Base-by-base conservation (phyloP, 2,329 filamentous ascomycete species). In the Verticillium zaregamsianum region DNA sequence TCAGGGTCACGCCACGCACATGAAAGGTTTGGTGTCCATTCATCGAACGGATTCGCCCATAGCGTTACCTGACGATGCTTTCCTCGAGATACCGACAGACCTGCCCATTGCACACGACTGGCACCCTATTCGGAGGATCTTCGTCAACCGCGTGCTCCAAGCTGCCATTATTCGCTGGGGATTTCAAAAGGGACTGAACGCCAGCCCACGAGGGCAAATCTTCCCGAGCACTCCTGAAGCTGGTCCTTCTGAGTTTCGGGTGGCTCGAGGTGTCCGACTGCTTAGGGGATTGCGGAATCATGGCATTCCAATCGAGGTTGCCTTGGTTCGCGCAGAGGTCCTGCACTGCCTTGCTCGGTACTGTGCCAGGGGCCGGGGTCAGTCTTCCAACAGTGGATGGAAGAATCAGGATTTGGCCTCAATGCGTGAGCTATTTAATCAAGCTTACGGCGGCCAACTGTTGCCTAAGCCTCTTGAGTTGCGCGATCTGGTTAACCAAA, bases 51-150 rank as follows among this genome's bases (percentile, higher is more conserved):
- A 86, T 63, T 67, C 81, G 12, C 82, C 76, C 35, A 49, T 59
- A 6, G 55, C 37, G n/a, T 28, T 55, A 68, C n/a, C 68, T 69
- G 62, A 71, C 52, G 62, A 66, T 58, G 55, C 68, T 11, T 67
- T 6, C 2, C 15, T 56, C 32, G 59, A 64, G 59, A 79, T 73
- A 57, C 73, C 70, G 17, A 70, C 67, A 31, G 82, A 84, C 60
- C 69, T 85, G 14, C 74, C 77, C 1, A 69, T 76, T 28, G 63
- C 65, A 11, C 76, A 79, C 59, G 72, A 70, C 1, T 67, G 75
- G 14, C 83, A 86, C 62, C 83, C 83, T 2, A 61, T 85, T 7
- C 76, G 74, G 49, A 73, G 73, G 40, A 72, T 86, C 23, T 84
- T 86, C 64, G 71, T 76, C 52, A 58, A 64, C 12, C 68, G 39